These are phyloP conservation scores for Hypoxylon rubiginosum DNA, from an alignment of 2,329 filamentous ascomycete species.

Conservation along the genomic window DNA sequence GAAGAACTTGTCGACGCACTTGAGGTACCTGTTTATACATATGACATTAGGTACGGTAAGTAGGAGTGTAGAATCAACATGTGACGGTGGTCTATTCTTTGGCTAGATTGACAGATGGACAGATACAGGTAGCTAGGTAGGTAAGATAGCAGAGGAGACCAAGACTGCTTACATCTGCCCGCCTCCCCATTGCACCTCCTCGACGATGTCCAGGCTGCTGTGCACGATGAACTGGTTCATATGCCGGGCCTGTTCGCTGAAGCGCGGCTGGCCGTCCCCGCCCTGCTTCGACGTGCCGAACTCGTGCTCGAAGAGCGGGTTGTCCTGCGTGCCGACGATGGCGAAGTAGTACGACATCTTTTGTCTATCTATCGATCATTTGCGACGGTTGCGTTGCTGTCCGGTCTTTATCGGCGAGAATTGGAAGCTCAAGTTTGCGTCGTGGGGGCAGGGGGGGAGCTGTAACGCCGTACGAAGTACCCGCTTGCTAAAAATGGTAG, in stretches of 20 bases:
- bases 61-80: too few relatives aligned
- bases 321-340: slow-evolving; percentile 95
- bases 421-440: background rate
- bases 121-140: background rate
- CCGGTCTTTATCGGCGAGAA: background rate
- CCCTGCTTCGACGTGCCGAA: slow-evolving; percentile 97
- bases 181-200: slow-evolving; percentile 94
- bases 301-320: slow-evolving; percentile 95
- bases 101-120: slow-evolving; percentile 13
- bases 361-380: slow-evolving; percentile 45
- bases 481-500: background rate
- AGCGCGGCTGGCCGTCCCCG: slow-evolving; percentile 91
- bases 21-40: slow-evolving; percentile 77
- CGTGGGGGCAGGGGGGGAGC: background rate
- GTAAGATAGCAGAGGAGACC: background rate
- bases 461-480: background rate
- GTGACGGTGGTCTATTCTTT: too few relatives aligned
- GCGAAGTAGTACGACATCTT: slow-evolving; percentile 98
- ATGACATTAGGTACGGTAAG: too few relatives aligned
- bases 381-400: slow-evolving; percentile 19
- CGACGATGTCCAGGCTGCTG: slow-evolving; percentile 92
- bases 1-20: slow-evolving; percentile 96
- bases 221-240: slow-evolving; percentile 99
- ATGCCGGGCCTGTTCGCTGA: slow-evolving; percentile 88
- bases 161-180: slow-evolving; percentile 77